Base-by-base conservation (phyloP, 768 basidiomycete species). In the Boletus tylopilopsis region DNA sequence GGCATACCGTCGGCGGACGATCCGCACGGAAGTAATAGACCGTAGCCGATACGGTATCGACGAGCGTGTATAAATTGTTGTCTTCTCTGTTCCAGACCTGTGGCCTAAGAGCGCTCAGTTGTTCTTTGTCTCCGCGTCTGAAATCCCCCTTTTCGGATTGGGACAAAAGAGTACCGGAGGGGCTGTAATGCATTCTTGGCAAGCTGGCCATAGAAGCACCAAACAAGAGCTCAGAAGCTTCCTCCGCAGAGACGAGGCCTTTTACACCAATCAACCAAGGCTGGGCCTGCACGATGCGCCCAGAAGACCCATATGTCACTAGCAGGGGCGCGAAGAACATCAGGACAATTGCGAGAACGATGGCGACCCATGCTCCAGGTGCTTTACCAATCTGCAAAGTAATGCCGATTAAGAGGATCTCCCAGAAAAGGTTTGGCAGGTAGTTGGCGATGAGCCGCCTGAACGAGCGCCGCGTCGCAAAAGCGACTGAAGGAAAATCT, bases 181-280 rank as follows among this genome's bases (percentile, higher is more conserved):
- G 11, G 10, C 27, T 66, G 37, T 64, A 66, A 36, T 10, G 35
- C 2, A 37, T 57, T 29, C 49, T 41, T 32, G 60, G 56, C 5
- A 58, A 21, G 8, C n/a, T n/a, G n/a, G 35, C 12, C 1, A 8
- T 34, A 12, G 53, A 42, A 3, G 50, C 21, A 30, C 51, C 61
- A 12, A 57, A 66, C 15, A 50, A 30, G 33, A 53, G 19, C 0
- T 4, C 21, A 1, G 62, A 62, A 0, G 58, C 62, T 33, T 58
- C 33, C 24, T 64, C 50, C 1, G 50, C 55, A 32, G 64, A 64
- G 4, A 66, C 22, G 40, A 64, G 16, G 7, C 64, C 62, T n/a
- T 50, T 64, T 9, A 66, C 55, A 4, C 62, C 62, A 18, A 63
- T 6, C 0, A 64, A 15, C 62, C 62, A 63, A 0, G 62, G 62